Base-by-base conservation (phyloP, 148 eudicot species). In the Rheum nobile region DNA sequence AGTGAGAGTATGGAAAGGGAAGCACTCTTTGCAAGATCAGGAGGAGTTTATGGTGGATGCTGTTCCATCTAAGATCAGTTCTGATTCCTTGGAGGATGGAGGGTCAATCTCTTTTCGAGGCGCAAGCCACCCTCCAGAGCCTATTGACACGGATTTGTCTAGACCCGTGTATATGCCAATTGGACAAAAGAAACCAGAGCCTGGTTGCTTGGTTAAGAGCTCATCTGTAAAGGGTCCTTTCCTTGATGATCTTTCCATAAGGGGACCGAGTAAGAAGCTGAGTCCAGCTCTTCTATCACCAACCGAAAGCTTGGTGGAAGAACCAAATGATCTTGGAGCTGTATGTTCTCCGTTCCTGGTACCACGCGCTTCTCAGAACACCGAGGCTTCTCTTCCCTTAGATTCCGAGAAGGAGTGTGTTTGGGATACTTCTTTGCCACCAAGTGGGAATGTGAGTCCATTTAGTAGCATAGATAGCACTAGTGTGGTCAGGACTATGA, bases 391-490 rank as follows among this genome's bases (percentile, higher is more conserved):
- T 55, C 68, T 52, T 55, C 68, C 68, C 4, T 14, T 24, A 4
- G 70, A 74, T 55, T 73, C 75, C 12, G 76, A 74, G 55, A 74
- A 74, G 76, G 76, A 74, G 41, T 74, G 76, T 39, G 70, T 74
- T 37, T 74, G 76, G 76, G 76, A 74, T 57, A 38, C 69, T 37
- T 74, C 76, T 10, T 59, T 74, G 76, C 76, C 76, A 19, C 76
- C 76, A 37, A 74, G 76, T 74, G 76, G 70, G 14, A 74, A 74
- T 74, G 76, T 59, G 8, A 74, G 76, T 74, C 76, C 76, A 74
- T 67, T 2, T 21, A 74, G 76, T 41, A 74, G 76, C 38, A 59
- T 74, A n/a, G 76, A 74, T 38, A 74, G 69, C 16, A 59, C 70
- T 14, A 74, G 76, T 57, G 76, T 74, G 44, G 70, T 57, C 4